Evolutionary conservation across 2,329 filamentous ascomycete species (phyloP), one percentile per base, ranked within the genome.

Genomic region (Alternaria infectoria): DNA sequence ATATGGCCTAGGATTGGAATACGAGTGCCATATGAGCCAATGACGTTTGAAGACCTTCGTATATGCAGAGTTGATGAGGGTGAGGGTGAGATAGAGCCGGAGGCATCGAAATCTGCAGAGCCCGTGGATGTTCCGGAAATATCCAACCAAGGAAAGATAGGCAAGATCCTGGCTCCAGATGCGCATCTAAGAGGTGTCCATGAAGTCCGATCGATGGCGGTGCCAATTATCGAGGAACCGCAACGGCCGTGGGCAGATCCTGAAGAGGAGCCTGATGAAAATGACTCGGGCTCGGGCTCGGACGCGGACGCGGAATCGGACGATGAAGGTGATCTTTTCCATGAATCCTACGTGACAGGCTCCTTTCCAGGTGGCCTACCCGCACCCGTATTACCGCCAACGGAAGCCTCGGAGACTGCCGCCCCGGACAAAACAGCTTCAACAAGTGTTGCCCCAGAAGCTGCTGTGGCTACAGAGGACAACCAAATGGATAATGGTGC

Each of bases 1-100:
- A 13, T 11, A 30, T 66, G 64, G 60, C 64, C 64, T 15, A 52
- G 26, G n/a, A 15, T 61, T 5, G 64, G 64, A 3, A 50, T 64
- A 2, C 19, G 64, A 9, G 50, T 64, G 2, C 57, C 64, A 3
- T 66, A 66, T 28, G 54, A 61, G 10, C 61, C 64, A 2, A 58
- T 55, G 49, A 64, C 57, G 1, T 44, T 54, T 21, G n/a, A 15
- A 26, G 52, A 17, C 19, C 19, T n/a, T 55, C 19, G 12, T 19
- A 3, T 19, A 2, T 30, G 28, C 28, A 30, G 28, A 30, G 28
- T 13, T 13, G 28, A 30, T 3, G 28, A 3, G 28, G 28, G 28
- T 1, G 3, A 6, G 28, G 28, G 28, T 30, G 28, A 6, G 28
- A 30, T 6, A 12, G 28, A 30, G 28, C 11, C 28, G 28, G 28